Evolutionary conservation across 192 early-diverging fungal genomes (phyloP), one percentile per base, ranked within the genome.

Genomic region (Geosiphon pyriformis): DNA sequence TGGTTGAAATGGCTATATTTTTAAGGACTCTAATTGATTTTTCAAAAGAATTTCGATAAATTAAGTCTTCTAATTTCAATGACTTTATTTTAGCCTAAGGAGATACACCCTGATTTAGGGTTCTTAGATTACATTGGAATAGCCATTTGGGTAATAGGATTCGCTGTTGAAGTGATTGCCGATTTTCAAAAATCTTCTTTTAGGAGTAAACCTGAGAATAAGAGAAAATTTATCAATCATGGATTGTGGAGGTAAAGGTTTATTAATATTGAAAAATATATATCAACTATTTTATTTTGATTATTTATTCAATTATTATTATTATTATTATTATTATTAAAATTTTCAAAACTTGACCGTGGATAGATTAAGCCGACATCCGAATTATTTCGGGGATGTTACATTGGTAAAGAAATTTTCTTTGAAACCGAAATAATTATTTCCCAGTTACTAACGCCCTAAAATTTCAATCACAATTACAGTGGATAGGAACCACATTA

Each of bases 201-300:
- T 25, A 53, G 52, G 6, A 53, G 25, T 22, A 22, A 11, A 7
- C 52, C 52, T 11, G 25, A 53, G n/a, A 53, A 53, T 53, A 17
- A 53, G 7, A 22, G n/a, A 20, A 53, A 53, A 53, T 53, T 53
- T 20, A 53, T 53, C 23, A 4, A 17, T n/a, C 17, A 53, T 25
- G 52, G 52, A 53, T 53, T 53, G n/a, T 53, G 52, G 52, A 53
- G n/a, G 52, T 53, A 53, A 53, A 53, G 42, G 6, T 6, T 10
- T 10, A 46, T 10, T 10, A 46, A 10, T 20, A 10, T 4, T 17
- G 8, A 22, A 22, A 53, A 22, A 22, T n/a, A 22, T 7, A 11
- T 22, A 17, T 53, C 8, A 10, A 53, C 52, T 53, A 22, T n/a
- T n/a, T n/a, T n/a, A n/a, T n/a, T n/a, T n/a, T n/a, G n/a, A n/a